phyloP scores from a whole-genome alignment of 2,329 filamentous ascomycete species.

The Microcyclosporella mali region DNA sequence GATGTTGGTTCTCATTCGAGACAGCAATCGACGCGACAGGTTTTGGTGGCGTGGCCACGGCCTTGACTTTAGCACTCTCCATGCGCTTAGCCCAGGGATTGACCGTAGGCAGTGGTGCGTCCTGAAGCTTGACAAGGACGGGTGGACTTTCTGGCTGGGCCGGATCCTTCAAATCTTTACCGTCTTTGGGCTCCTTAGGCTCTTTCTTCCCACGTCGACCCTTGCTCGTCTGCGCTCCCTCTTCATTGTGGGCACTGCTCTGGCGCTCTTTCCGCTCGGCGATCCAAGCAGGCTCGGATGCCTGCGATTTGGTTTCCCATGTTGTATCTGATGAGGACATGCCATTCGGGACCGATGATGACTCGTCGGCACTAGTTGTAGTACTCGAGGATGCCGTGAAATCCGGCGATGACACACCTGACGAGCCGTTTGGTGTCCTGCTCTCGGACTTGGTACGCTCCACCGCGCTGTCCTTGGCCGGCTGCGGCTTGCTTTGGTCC shows the following conservation, averaged over 20 bases:
- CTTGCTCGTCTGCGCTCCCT: conserved; percentile 4
- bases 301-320: conserved; percentile 61
- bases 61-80: conserved; percentile 56
- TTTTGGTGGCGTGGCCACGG: conserved; percentile 28
- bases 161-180: conserved; percentile 22
- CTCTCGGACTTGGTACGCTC: conserved; percentile 28
- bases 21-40: conserved; percentile 5
- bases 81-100: conserved; percentile 84
- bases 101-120: conserved; percentile 74
- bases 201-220: conserved; percentile 18
- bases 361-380: conserved; percentile 56
- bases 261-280: conserved; percentile 35
- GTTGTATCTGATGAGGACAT: conserved; percentile 55
- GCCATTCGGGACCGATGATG: conserved; percentile 54
- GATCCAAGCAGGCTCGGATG: conserved; percentile 60
- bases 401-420: conserved; percentile 47
- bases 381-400: conserved; percentile 48
- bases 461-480: conserved; percentile 25
- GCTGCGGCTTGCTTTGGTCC: conserved; percentile 23
- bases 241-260: conserved; percentile 16
- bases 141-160: conserved; percentile 28
- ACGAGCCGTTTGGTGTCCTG: conserved; percentile 23
- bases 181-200: conserved; percentile 21
- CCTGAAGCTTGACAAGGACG: conserved; percentile 59
- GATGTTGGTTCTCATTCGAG: conserved; percentile 24